Evolutionary conservation across 768 basidiomycete species (phyloP).

Genomic region (Cubamyces sp.): DNA sequence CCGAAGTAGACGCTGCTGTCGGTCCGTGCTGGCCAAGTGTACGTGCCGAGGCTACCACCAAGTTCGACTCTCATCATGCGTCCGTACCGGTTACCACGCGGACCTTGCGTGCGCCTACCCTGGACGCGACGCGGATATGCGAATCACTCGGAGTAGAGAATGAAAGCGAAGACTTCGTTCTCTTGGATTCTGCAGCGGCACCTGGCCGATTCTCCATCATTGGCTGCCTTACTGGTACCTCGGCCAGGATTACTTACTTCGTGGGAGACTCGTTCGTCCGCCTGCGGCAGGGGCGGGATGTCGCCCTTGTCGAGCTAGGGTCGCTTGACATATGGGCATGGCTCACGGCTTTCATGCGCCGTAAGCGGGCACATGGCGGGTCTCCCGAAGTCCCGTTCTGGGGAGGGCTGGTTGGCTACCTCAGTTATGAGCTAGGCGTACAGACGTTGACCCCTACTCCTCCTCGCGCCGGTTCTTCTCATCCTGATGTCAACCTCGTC

Average conservation of each 20-base stretch:
- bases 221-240: slow-evolving; percentile 56
- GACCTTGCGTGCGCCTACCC: slow-evolving; percentile 46
- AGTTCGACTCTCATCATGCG: slow-evolving; percentile 24
- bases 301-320: slow-evolving; percentile 47
- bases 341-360: slow-evolving; percentile 70
- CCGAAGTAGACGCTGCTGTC: slow-evolving; percentile 40
- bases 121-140: slow-evolving; percentile 53
- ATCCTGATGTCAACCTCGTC: slow-evolving; percentile 75
- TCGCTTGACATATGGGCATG: slow-evolving; percentile 72
- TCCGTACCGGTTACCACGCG: slow-evolving; percentile 41
- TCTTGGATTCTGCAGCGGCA: slow-evolving; percentile 76
- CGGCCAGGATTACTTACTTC: slow-evolving; percentile 61
- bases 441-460: slow-evolving; percentile 53
- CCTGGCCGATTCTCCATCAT: slow-evolving; percentile 79
- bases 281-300: slow-evolving; percentile 44
- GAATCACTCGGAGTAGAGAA: slow-evolving; percentile 64
- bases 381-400: slow-evolving; percentile 69
- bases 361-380: slow-evolving; percentile 52
- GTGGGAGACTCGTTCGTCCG: slow-evolving; percentile 54
- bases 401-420: slow-evolving; percentile 79
- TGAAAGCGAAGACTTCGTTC: slow-evolving; percentile 63
- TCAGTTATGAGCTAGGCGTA: slow-evolving; percentile 82
- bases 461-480: slow-evolving; percentile 34
- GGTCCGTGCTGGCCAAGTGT: slow-evolving; percentile 64
- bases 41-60: slow-evolving; percentile 12